Evolutionary conservation across 2,329 filamentous ascomycete species (phyloP).

Genomic region (Cadophora sp.): DNA sequence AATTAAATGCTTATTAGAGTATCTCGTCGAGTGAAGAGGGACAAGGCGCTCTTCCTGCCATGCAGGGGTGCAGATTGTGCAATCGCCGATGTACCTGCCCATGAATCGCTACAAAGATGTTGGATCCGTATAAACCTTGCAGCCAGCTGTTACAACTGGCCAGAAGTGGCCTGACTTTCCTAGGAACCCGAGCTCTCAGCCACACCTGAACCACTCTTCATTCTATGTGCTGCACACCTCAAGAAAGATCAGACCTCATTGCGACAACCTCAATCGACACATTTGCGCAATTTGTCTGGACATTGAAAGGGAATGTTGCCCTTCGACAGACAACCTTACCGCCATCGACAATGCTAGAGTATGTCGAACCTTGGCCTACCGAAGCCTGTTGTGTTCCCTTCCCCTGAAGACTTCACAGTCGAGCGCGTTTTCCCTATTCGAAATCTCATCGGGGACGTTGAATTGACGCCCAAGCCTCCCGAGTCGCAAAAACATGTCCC

Average conservation of each 20-base stretch:
- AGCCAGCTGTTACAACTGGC: not conserved
- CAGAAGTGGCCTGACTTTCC: not conserved
- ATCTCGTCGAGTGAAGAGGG: not conserved
- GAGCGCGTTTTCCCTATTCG: slow-evolving; percentile 41
- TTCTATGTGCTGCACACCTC: not conserved
- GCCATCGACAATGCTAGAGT: slow-evolving; percentile 20
- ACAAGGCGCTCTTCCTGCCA: not conserved
- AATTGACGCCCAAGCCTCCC: not conserved
- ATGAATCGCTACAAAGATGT: slow-evolving; percentile 1
- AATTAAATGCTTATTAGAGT: not conserved
- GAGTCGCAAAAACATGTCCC: not conserved
- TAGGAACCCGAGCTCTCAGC: not conserved
- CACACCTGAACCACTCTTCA: slow-evolving; percentile 3
- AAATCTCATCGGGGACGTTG: slow-evolving; percentile 29
- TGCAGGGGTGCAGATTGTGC: not conserved
- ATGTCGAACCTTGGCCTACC: slow-evolving; percentile 24
- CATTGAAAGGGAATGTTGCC: not conserved
- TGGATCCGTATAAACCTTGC: not conserved
- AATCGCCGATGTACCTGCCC: not conserved
- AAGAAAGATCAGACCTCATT: slow-evolving; percentile 1
- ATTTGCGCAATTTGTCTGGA: not conserved
- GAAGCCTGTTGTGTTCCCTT: slow-evolving; percentile 32
- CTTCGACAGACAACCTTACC: not conserved
- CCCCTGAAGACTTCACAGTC: slow-evolving; percentile 30
- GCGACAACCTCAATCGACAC: not conserved